Percentiles rank a stretch among this genome's conserved stretches.
These are phyloP conservation scores for Mrakia frigida DNA, from an alignment of 768 basidiomycete genomes.

Conservation along the genomic window DNA sequence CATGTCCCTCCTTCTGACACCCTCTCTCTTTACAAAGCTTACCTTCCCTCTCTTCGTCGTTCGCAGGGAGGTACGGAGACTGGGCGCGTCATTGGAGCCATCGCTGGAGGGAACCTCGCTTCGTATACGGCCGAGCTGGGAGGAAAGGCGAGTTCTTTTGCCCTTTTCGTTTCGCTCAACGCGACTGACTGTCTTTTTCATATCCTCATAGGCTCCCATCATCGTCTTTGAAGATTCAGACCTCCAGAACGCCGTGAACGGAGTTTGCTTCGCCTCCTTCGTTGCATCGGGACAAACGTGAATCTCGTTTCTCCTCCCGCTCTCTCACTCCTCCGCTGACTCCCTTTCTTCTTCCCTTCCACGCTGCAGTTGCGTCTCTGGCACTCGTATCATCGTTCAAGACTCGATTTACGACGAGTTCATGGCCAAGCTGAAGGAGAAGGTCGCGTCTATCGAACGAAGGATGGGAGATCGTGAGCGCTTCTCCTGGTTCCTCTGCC, in stretches of 20 bases:
- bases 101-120: conserved; percentile 69
- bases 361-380: conserved; percentile 62
- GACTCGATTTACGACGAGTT: conserved; percentile 64
- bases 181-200: not conserved
- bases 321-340: not conserved
- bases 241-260: conserved; percentile 67
- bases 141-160: conserved; percentile 57
- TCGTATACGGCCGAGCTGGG: conserved; percentile 78
- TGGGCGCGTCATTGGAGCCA: conserved; percentile 65
- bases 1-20: conserved; percentile 42
- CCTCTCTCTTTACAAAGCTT: not conserved
- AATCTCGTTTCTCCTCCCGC: not conserved
- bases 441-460: conserved; percentile 57
- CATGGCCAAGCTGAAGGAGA: conserved; percentile 58
- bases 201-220: conserved; percentile 61
- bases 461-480: conserved; percentile 71
- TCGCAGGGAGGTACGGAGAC: conserved; percentile 73
- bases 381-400: conserved; percentile 74
- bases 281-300: conserved; percentile 77
- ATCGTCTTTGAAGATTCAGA: conserved; percentile 75
- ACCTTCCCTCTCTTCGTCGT: not conserved
- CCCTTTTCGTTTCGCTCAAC: not conserved
- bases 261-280: conserved; percentile 75
- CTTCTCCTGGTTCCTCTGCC: conserved; percentile 11
- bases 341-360: not conserved